A percentile compares a stretch with the other conserved stretches of the same genome.
Conservation (phyloP, 2,329 filamentous ascomycete species). For the Alternaria arborescens region DNA sequence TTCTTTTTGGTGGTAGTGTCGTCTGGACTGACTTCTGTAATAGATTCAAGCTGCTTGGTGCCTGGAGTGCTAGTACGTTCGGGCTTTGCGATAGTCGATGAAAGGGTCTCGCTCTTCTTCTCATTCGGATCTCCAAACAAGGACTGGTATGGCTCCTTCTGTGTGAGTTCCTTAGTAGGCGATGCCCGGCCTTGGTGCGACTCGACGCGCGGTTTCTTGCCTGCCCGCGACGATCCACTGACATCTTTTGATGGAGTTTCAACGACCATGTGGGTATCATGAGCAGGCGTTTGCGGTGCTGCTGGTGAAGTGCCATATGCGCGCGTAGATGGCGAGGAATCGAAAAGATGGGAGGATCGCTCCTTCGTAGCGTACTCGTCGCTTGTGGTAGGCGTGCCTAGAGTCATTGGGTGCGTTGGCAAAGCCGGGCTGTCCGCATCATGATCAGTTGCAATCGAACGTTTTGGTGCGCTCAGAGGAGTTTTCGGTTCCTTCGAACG, state of each 20-base stretch:
- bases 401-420: constrained; percentile 29
- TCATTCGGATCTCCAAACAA: constrained; percentile 47
- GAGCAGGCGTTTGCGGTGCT: constrained; percentile 28
- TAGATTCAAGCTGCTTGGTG: constrained; percentile 57
- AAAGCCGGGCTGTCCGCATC: constrained; percentile 38
- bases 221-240: constrained; percentile 10
- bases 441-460: constrained; percentile 12
- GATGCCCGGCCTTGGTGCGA: constrained; percentile 20
- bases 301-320: constrained; percentile 42
- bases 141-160: constrained; percentile 40
- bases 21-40: constrained; percentile 60
- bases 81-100: constrained; percentile 39
- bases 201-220: constrained; percentile 15
- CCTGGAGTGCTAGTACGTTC: constrained; percentile 35
- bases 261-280: constrained; percentile 18
- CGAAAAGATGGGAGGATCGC: constrained; percentile 47
- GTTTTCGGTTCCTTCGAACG: constrained; percentile 36
- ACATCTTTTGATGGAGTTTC: constrained; percentile 24
- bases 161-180: constrained; percentile 18
- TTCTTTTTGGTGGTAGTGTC: constrained; percentile 53
- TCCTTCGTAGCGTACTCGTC: constrained; percentile 49
- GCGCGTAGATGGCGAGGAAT: constrained; percentile 49
- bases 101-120: constrained; percentile 26
- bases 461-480: constrained; percentile 19
- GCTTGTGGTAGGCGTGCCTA: constrained; percentile 32